Percentiles rank a stretch among this genome's conserved stretches.
Evolutionary conservation across 768 basidiomycete species (phyloP).

Genomic region (Kondoa malvinella): DNA sequence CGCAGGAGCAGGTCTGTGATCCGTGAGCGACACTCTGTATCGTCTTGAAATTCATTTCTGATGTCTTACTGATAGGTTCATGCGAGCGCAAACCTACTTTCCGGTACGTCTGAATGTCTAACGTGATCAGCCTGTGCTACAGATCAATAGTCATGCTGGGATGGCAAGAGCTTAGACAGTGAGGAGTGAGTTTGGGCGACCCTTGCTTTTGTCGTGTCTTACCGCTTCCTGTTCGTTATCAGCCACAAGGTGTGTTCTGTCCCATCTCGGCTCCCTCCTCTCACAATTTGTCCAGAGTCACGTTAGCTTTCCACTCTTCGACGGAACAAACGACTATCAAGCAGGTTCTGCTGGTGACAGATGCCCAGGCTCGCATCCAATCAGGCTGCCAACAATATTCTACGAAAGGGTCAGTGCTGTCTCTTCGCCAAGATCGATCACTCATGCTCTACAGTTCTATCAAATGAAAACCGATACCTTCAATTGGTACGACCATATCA

Average conservation of each 20-base stretch:
- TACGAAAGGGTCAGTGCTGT: neutral
- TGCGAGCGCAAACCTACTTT: neutral
- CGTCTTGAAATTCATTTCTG: too few relatives aligned
- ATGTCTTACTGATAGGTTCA: too few relatives aligned
- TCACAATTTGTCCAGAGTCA: too few relatives aligned
- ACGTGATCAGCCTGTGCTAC: neutral
- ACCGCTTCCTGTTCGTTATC: neutral
- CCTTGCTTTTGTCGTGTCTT: too few relatives aligned
- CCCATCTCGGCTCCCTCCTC: neutral
- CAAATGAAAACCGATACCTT: neutral
- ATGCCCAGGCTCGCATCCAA: neutral
- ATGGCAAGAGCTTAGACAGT: slow-evolving; percentile 51
- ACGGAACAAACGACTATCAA: neutral
- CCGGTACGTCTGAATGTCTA: neutral
- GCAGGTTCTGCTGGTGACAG: neutral
- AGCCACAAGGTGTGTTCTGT: neutral
- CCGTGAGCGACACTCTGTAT: too few relatives aligned
- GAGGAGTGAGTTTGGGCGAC: slow-evolving; percentile 50
- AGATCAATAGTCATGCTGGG: neutral
- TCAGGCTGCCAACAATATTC: neutral
- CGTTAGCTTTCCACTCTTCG: neutral
- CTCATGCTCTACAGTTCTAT: neutral
- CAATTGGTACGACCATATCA: neutral
- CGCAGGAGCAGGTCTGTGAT: neutral
- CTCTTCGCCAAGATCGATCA: too few relatives aligned